phyloP scores from a whole-genome alignment of 2,329 filamentous ascomycete genomes.

The Fusarium torulosum region DNA sequence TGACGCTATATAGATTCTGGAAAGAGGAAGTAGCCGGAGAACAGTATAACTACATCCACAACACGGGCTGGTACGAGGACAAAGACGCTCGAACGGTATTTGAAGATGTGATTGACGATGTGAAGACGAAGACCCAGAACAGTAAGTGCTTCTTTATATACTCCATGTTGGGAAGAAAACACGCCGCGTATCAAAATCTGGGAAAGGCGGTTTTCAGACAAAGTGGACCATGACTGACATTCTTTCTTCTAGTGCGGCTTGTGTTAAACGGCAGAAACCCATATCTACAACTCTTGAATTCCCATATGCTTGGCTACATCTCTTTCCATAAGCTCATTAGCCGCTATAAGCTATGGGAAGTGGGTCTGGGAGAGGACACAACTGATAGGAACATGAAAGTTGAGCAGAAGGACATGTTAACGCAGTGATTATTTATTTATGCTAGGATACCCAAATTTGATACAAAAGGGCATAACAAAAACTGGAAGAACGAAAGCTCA shows the following conservation, averaged over 20 bases:
- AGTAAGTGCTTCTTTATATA: slow-evolving; percentile 4
- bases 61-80: slow-evolving; percentile 15
- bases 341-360: slow-evolving; percentile 10
- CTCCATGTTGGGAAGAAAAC: too few species aligned
- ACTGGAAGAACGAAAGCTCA: too few species aligned
- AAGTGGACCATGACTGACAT: too few species aligned
- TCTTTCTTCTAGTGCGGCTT: background rate
- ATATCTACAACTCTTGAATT: background rate
- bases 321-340: slow-evolving; percentile 10
- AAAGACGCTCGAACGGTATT: background rate
- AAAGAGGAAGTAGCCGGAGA: slow-evolving; percentile 23
- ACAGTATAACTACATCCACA: slow-evolving; percentile 25
- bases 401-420: background rate
- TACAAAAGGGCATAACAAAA: too few species aligned
- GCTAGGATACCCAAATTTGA: too few species aligned
- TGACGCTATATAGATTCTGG: background rate
- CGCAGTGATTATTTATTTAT: too few species aligned
- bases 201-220: too few species aligned
- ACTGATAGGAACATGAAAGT: background rate
- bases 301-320: slow-evolving; percentile 2
- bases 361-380: slow-evolving; percentile 4
- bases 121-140: background rate
- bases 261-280: background rate
- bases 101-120: slow-evolving; percentile 1
- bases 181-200: too few species aligned